Conservation (phyloP, 2,329 filamentous ascomycete genomes). For the Penicillium corylophilum region DNA sequence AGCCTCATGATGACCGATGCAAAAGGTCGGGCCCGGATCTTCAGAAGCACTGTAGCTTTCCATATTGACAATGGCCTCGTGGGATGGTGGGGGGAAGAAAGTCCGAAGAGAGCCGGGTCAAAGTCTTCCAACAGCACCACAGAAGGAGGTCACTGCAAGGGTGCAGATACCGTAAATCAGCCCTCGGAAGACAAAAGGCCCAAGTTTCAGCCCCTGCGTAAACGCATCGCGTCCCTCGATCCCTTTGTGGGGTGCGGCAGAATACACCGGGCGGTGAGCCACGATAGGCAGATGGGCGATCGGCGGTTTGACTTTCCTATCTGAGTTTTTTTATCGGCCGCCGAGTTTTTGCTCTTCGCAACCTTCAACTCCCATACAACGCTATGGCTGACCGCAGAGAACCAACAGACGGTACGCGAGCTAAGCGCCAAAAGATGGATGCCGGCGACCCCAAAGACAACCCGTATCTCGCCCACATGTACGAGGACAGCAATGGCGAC, state of each 20-base stretch:
- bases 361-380: slow-evolving; percentile 10
- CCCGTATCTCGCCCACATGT: slow-evolving; percentile 89
- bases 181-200: slow-evolving; percentile 1
- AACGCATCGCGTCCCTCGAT: slow-evolving; percentile 15
- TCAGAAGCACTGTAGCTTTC: slow-evolving; percentile 33
- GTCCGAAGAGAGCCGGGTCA: background rate
- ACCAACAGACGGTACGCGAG: slow-evolving; percentile 49
- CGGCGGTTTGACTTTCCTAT: slow-evolving; percentile 34
- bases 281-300: slow-evolving; percentile 28
- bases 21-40: slow-evolving; percentile 50
- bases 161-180: background rate
- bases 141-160: background rate
- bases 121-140: background rate
- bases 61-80: slow-evolving; percentile 26
- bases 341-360: slow-evolving; percentile 16
- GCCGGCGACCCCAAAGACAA: slow-evolving; percentile 60
- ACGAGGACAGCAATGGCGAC: slow-evolving; percentile 47
- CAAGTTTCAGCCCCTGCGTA: slow-evolving; percentile 3
- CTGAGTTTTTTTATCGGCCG: slow-evolving; percentile 25
- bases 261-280: slow-evolving; percentile 27
- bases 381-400: slow-evolving; percentile 60
- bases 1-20: slow-evolving; percentile 62
- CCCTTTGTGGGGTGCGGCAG: slow-evolving; percentile 33
- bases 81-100: slow-evolving; percentile 2
- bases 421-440: slow-evolving; percentile 57